Evolutionary conservation across 2,329 filamentous ascomycete genomes (phyloP), one percentile per base, ranked within the genome.

Genomic region (Xylaria sp.): DNA sequence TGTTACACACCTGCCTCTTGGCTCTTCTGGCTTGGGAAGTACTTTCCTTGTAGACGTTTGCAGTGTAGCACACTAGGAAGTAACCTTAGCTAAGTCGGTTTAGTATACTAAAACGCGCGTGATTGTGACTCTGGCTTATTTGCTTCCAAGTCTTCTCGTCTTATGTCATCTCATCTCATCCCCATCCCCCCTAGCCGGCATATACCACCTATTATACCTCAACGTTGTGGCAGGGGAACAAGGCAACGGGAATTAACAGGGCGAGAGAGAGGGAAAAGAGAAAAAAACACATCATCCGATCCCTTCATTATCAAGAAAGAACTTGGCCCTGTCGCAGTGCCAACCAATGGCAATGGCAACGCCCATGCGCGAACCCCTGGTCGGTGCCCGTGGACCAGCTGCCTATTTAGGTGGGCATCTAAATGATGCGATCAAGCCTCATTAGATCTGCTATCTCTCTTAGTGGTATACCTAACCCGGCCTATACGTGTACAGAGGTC

Each of bases 381-480:
- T 64, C 66, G 39, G n/a, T 63, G 49, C 49, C 55, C 46, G 33
- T 62, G 58, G 51, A 33, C 61, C 41, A 68, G 46, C 58, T 68
- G 62, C 66, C 67, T 66, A n/a, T n/a, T n/a, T n/a, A 65, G 51
- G 67, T 69, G 58, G 67, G 67, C 43, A 65, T 65, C 67, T 46
- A 56, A 58, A 69, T 66, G 56, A 63, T 66, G 67, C 62, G 43
- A 33, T 59, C 52, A 64, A 69, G 62, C 62, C 62, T 66, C 67
- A 55, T 59, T 66, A 65, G 58, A 69, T 64, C 62, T 64, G 7
- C 46, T 48, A 68, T 61, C 62, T 61, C 41, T 33, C 20, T 43
- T 51, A 52, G 25, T 52, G 15, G 23, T 56, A 56, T 23, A 56
- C 33, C 54, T 60, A 33, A 39, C 49, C 41, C 51, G 54, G 49